Evolutionary conservation across 2,329 filamentous ascomycete species (phyloP), one percentile per base, ranked within the genome.

Genomic region (Ascochyta fabae): DNA sequence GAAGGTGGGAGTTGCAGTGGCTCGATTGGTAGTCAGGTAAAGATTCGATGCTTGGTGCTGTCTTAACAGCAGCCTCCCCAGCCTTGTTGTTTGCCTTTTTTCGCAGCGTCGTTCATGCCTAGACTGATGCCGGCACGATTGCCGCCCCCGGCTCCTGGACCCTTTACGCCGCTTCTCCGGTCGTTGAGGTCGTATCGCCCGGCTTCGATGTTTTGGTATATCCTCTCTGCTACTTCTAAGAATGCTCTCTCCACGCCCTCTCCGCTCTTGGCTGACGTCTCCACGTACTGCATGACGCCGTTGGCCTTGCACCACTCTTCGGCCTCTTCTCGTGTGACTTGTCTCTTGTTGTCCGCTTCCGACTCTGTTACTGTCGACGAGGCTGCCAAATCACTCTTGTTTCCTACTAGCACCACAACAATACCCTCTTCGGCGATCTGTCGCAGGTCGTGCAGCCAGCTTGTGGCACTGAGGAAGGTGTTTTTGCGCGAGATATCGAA

Each of bases 371-470:
- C 75, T 51, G 69, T 79, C 53, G 64, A 79, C 64, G 66, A 75
- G 65, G 56, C 74, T 60, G 90, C 87, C 38, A 98, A 81, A 77
- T 99, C 95, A 31, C 86, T 86, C 78, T 99, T 99, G 79, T 99
- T 99, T 38, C 95, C 95, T 5, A 99, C 95, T 6, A 99, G 80
- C 19, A 99, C 88, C 15, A 98, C 91, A 41, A 97, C 91, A 62
- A 98, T 97, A 70, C 95, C 91, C 23, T 95, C 91, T 77, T 98
- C 95, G 45, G 95, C 95, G 67, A 98, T 97, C 75, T 95, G 91
- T 38, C 92, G 87, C 61, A 99, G 83, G 78, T 99, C 95, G 69
- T 94, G 88, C 40, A 98, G 86, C 95, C 95, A 99, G 77, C 92
- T 88, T 29, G 91, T 96, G 50, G 91, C 94, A 68, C 94, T 92